Evolutionary conservation across 371 early-diverging fungal species (phyloP), one percentile per base, ranked within the genome.

Genomic region (Smittium mucronatum): DNA sequence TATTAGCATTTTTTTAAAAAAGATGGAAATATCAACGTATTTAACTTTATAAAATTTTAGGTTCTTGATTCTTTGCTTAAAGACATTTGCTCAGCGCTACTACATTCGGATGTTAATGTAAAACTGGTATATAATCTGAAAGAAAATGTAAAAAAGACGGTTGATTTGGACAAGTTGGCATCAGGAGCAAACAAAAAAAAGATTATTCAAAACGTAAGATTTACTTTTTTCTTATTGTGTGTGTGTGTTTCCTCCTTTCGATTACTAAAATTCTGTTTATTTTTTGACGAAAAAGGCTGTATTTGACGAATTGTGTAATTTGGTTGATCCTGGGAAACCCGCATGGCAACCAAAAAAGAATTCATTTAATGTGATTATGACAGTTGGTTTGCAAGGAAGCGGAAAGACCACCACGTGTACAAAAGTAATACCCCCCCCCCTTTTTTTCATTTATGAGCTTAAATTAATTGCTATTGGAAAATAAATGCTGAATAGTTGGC

Each of bases 331-430:
- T 1, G 89, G 91, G 67, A 89, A 86, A 17, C 89, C 94, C 71
- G 84, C 95, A 21, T 95, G 87, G 80, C 87, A 88, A 70, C 95
- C 98, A 35, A 83, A 85, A 36, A 96, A 92, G 77, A 89, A 89
- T 26, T 85, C 85, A 74, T 65, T 85, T 36, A 97, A 96, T 78
- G 85, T 97, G 2, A 88, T 99, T 69, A 94, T 99, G 93, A 98
- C 99, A 87, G 99, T 99, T 32, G 99, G 99, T 74, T 83, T 99
- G 74, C 99, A 99, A 79, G 99, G 99, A 75, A 86, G 90, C 71
- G 99, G 99, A 70, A 99, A 99, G 79, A 99, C 99, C 1, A 99
- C 99, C 0, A 90, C 95, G 2, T 95, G 99, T 83, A 99, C 99
- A 58, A 99, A 99, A 76, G 83, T 81, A 75, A 34, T 65, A 15